phyloP scores from a whole-genome alignment of 2,329 filamentous ascomycete genomes.

The Acarospora socialis region DNA sequence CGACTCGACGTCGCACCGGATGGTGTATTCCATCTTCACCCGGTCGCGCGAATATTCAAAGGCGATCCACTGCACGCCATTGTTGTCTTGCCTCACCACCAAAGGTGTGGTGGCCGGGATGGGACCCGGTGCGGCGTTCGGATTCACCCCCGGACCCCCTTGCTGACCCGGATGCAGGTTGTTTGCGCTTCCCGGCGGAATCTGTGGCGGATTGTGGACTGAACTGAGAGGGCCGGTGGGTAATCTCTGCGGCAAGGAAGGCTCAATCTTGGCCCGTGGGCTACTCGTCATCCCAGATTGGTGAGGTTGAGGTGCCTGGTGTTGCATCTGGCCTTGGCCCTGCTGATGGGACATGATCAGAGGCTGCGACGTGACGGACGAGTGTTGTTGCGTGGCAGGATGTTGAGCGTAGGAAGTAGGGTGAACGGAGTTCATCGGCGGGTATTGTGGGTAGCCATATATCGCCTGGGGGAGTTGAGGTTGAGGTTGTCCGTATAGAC shows the following conservation, averaged over 20 bases:
- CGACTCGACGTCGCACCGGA: conserved; percentile 93
- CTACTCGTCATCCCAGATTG: conserved; percentile 14
- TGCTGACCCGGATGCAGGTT: conserved; percentile 26
- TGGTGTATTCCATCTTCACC: conserved; percentile 99
- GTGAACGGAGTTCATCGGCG: conserved; percentile 37
- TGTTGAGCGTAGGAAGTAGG: conserved; percentile 44
- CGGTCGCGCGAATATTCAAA: conserved; percentile 95
- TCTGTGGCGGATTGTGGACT: conserved; percentile 21
- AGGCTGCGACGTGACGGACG: conserved; percentile 34
- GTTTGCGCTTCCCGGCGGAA: conserved; percentile 26
- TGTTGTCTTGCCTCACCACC: conserved; percentile 86
- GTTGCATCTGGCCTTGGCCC: conserved; percentile 27
- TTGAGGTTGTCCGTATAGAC: conserved; percentile 67
- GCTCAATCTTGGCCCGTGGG: conserved; percentile 12
- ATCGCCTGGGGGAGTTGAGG: conserved; percentile 71
- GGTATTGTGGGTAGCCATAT: conserved; percentile 56
- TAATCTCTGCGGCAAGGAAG: conserved; percentile 6
- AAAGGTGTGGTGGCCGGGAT: conserved; percentile 93
- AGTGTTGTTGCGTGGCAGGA: conserved; percentile 37
- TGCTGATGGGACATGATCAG: conserved; percentile 43
- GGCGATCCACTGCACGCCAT: conserved; percentile 96
- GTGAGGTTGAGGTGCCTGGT: conserved; percentile 20
- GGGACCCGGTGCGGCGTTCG: conserved; percentile 84
- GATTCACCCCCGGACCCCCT: conserved; percentile 48
- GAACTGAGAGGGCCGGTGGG: conserved; percentile 9